phyloP scores from a whole-genome alignment of 2,329 filamentous ascomycete genomes.

The Huntiella savannae region DNA sequence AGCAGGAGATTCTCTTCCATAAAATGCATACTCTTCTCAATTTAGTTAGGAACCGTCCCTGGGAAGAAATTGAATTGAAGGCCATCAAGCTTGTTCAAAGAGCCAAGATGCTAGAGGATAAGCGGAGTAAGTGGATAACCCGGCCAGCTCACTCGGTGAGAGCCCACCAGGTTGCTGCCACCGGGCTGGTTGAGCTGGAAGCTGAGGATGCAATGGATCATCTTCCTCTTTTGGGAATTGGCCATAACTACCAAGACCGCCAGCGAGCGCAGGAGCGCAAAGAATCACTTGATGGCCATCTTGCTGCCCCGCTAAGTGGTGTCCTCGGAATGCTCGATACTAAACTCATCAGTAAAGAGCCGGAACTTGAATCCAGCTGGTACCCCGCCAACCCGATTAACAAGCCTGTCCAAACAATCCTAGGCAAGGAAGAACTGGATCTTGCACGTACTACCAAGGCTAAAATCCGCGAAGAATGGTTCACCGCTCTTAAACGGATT shows the following conservation, averaged over 20 bases:
- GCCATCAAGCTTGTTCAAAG: too few relatives aligned
- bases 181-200: too few relatives aligned
- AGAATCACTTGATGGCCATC: neutral
- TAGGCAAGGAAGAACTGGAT: neutral
- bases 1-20: neutral
- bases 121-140: too few relatives aligned
- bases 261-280: neutral
- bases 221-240: too few relatives aligned
- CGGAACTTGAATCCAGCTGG: neutral
- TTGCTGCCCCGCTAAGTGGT: neutral
- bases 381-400: neutral
- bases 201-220: too few relatives aligned
- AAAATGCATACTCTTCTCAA: neutral
- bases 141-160: too few relatives aligned
- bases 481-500: neutral
- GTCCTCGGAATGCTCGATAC: neutral
- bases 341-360: neutral
- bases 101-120: too few relatives aligned
- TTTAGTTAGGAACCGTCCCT: too few relatives aligned
- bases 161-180: too few relatives aligned
- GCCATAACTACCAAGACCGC: too few relatives aligned
- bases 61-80: too few relatives aligned
- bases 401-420: neutral
- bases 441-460: neutral
- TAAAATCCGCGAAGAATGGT: neutral